phyloP scores from a whole-genome alignment of 2,329 filamentous ascomycete species.

The Diplocarpon rosae region DNA sequence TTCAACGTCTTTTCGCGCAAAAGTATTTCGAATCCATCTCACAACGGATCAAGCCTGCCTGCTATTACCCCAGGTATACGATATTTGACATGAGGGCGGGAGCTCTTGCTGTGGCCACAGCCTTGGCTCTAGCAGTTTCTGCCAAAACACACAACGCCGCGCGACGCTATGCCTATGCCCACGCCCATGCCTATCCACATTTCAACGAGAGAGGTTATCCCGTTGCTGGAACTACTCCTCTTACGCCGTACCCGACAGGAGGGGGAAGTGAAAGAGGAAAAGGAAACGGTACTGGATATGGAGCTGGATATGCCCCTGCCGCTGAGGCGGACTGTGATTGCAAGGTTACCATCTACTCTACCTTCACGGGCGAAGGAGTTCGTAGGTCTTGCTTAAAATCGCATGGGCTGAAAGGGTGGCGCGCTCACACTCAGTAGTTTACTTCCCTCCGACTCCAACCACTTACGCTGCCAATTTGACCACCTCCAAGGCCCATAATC shows the following conservation, averaged over 20 bases:
- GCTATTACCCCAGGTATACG: too few species aligned
- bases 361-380: constrained; percentile 55
- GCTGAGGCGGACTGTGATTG: constrained; percentile 44
- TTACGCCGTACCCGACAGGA: constrained; percentile 26
- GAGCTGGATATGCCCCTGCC: neutral
- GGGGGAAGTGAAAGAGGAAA: neutral
- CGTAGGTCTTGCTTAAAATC: constrained; percentile 36
- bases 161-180: constrained; percentile 52
- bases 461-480: constrained; percentile 15
- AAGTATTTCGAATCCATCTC: too few species aligned
- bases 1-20: constrained; percentile 32
- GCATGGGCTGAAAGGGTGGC: neutral
- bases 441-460: constrained; percentile 18
- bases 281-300: neutral
- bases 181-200: constrained; percentile 46
- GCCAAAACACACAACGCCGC: constrained; percentile 37
- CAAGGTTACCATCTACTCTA: constrained; percentile 59
- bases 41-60: too few species aligned
- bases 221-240: constrained; percentile 6
- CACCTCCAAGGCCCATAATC: neutral
- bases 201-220: constrained; percentile 40
- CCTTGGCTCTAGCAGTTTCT: constrained; percentile 43
- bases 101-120: constrained; percentile 53
- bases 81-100: constrained; percentile 60
- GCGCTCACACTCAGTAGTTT: constrained; percentile 13